phyloP scores from a whole-genome alignment of 2,329 filamentous ascomycete genomes.

The Aspergillus clavatus region DNA sequence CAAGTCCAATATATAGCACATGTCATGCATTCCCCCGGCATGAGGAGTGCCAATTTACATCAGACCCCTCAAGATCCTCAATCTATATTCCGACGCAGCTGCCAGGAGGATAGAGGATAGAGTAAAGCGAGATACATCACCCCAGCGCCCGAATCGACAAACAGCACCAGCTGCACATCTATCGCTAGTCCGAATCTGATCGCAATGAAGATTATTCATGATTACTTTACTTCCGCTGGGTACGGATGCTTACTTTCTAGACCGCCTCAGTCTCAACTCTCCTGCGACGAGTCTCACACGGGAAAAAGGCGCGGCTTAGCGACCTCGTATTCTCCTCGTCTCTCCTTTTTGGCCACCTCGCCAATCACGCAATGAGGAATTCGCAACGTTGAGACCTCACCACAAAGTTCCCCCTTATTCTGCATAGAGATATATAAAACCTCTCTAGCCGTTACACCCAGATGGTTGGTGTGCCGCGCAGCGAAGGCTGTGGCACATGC shows the following conservation, averaged over 20 bases:
- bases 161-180: no score
- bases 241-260: neutral
- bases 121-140: no score
- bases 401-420: no score
- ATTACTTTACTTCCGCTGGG: neutral
- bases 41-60: no score
- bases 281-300: neutral
- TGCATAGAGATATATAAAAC: neutral
- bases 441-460: neutral
- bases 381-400: no score
- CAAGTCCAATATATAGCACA: no score
- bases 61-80: no score
- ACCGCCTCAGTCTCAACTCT: neutral
- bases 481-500: constrained; percentile 20
- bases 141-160: no score
- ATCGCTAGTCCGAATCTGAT: no score
- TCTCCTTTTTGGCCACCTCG: neutral
- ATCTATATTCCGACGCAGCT: no score
- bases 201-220: neutral
- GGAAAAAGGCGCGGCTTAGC: neutral
- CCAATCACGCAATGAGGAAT: neutral
- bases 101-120: no score
- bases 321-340: neutral
- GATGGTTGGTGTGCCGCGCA: constrained; percentile 21
- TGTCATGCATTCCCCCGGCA: no score